phyloP scores from a whole-genome alignment of 2,329 filamentous ascomycete genomes.

The Monilinia vaccinii-corymbosi region DNA sequence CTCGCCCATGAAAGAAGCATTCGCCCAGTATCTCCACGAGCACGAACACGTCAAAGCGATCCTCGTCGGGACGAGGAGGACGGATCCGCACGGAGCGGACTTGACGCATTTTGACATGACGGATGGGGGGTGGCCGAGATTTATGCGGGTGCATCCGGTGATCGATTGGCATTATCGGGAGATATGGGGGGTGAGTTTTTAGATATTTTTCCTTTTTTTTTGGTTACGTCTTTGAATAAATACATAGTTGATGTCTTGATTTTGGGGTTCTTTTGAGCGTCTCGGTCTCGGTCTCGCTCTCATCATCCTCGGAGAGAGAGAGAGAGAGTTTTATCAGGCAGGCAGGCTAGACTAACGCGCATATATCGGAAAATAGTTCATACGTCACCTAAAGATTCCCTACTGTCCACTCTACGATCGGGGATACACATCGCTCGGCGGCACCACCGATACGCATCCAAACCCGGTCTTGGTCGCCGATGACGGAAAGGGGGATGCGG shows the following conservation, averaged over 20 bases:
- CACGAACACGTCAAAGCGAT: constrained; percentile 62
- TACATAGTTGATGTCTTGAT: too few species aligned
- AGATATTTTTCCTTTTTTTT: too few species aligned
- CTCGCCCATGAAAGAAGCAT: constrained; percentile 71
- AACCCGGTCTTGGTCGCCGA: constrained; percentile 61
- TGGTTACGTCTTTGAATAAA: too few species aligned
- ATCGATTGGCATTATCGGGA: constrained; percentile 97
- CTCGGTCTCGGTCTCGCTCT: too few species aligned
- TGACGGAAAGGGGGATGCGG: constrained; percentile 25
- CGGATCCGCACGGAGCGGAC: constrained; percentile 78
- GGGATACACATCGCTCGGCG: constrained; percentile 89
- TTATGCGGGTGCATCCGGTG: constrained; percentile 89
- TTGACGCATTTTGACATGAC: constrained; percentile 80
- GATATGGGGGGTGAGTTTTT: constrained; percentile 73
- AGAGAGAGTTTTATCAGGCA: too few species aligned
- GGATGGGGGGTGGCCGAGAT: constrained; percentile 80
- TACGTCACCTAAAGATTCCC: constrained; percentile 66
- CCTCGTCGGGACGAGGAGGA: constrained; percentile 79
- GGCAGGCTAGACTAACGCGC: too few species aligned
- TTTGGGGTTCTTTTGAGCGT: too few species aligned
- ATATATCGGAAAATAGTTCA: constrained; percentile 50
- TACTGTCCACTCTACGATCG: constrained; percentile 84
- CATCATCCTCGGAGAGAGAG: too few species aligned
- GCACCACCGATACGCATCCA: constrained; percentile 77
- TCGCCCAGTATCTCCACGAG: constrained; percentile 65